Base-by-base conservation (phyloP, 306 rosid genomes). In the Betula pendula region DNA sequence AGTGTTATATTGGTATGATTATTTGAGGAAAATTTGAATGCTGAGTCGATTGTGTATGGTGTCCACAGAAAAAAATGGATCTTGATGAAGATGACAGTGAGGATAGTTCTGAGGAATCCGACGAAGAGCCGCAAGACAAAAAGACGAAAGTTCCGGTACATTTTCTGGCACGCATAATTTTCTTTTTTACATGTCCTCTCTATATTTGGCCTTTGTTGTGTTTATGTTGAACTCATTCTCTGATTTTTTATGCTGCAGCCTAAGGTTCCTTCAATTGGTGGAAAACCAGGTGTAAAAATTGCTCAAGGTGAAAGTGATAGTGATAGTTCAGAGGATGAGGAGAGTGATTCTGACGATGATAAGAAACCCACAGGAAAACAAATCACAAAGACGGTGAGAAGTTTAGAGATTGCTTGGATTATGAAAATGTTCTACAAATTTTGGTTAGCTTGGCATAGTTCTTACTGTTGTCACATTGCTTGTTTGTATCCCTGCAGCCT, bases 31-130 rank as follows among this genome's bases (percentile, higher is more conserved):
- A 11, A 9, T 44, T 9, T 44, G 2, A 44, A 44, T 44, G 14
- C 48, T 8, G 14, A 44, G 10, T 11, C 8, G 13, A 44, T 12
- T 49, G 14, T 10, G 6, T 70, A 48, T 68, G 2, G 51, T 52
- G 27, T 68, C 15, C 6, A 11, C 84, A 86, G 88, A 82, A 72
- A 8, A 82, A 88, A 27, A 86, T 86, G 89, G 85, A 86, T 20
- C 29, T 86, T 25, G 92, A 89, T 0, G 76, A 77, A 24, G 77
- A 79, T 19, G 82, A 65, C 38, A 73, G 74, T 1, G 87, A 78
- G 20, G 86, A 74, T 38, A 83, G 87, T 59, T 89, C 91, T 77
- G 89, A 86, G 17, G 88, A 87, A 65, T 72, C 76, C 70, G 84
- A 82, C 12, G 86, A 83, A 6, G 90, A 89, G 76, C 89, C 87